Evolutionary conservation across 768 basidiomycete genomes (phyloP).

Genomic region (Neoboletus brunneissimus): DNA sequence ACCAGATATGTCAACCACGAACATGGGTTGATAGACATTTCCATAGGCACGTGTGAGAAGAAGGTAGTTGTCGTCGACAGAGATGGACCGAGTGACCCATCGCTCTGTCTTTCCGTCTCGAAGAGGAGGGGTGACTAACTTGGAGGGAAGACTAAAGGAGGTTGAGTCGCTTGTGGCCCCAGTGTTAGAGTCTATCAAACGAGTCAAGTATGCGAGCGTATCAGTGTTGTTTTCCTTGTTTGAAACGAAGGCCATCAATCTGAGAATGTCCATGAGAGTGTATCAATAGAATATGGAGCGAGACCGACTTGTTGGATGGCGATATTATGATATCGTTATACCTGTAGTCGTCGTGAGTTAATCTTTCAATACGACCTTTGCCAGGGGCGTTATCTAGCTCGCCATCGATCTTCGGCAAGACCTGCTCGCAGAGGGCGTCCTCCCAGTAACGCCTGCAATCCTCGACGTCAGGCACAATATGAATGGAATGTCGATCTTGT

Average conservation of each 20-base stretch:
- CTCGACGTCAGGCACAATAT: neutral
- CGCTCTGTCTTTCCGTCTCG: constrained; percentile 31
- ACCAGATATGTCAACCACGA: constrained; percentile 36
- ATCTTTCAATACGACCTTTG: constrained; percentile 38
- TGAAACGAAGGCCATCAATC: constrained; percentile 39
- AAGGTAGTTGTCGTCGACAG: constrained; percentile 39
- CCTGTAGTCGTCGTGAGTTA: constrained; percentile 39
- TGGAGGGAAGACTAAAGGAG: constrained; percentile 33
- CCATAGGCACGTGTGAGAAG: constrained; percentile 32
- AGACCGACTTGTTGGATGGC: constrained; percentile 35
- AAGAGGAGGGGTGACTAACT: constrained; percentile 33
- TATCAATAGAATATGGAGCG: neutral
- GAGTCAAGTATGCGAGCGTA: constrained; percentile 37
- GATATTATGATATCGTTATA: constrained; percentile 33
- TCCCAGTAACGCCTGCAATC: constrained; percentile 43
- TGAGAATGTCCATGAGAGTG: constrained; percentile 13
- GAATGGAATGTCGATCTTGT: neutral
- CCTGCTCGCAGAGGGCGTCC: constrained; percentile 25
- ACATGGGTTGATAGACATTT: constrained; percentile 29
- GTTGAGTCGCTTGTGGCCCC: constrained; percentile 28
- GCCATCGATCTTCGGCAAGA: constrained; percentile 34
- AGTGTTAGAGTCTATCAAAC: constrained; percentile 31
- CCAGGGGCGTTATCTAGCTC: constrained; percentile 41
- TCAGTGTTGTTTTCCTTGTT: constrained; percentile 42
- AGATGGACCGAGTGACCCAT: constrained; percentile 35